Percentiles rank a stretch among this genome's conserved stretches.
Conservation (phyloP, 345 rosid genomes). For the Nephelium lappaceum region DNA sequence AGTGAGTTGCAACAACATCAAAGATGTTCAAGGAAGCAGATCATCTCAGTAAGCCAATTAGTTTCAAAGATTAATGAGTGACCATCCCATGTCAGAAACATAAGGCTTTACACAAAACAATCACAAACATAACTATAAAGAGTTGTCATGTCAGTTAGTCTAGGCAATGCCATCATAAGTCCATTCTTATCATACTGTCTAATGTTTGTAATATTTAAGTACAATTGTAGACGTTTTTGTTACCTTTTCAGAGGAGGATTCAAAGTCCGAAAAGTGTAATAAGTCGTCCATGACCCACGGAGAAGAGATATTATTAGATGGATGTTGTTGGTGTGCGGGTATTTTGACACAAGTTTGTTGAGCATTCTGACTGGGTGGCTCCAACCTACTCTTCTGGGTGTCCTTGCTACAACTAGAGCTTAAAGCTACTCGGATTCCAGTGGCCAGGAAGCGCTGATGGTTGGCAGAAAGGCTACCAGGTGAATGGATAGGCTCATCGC, state of each 20-base stretch:
- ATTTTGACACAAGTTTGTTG: conserved; percentile 42
- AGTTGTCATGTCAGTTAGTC: too few relatives aligned
- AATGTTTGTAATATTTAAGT: background rate
- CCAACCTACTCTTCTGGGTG: conserved; percentile 41
- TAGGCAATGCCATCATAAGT: too few relatives aligned
- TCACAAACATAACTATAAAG: too few relatives aligned
- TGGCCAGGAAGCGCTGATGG: conserved; percentile 89
- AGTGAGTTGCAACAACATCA: background rate
- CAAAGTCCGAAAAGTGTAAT: conserved; percentile 68
- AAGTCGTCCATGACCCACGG: conserved; percentile 85
- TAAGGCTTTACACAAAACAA: background rate
- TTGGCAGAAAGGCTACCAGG: conserved; percentile 79
- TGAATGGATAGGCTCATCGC: conserved; percentile 81
- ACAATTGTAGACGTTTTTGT: background rate
- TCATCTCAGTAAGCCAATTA: too few relatives aligned
- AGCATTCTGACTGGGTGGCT: conserved; percentile 65
- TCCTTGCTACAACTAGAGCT: conserved; percentile 61
- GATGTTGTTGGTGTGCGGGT: conserved; percentile 39
- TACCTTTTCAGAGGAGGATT: conserved; percentile 73
- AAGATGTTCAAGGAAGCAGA: too few relatives aligned
- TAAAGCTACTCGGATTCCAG: conserved; percentile 85
- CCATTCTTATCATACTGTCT: background rate
- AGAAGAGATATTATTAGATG: conserved; percentile 36
- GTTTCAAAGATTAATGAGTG: too few relatives aligned
- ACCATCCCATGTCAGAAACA: background rate